Evolutionary conservation across 345 rosid genomes (phyloP), one percentile per base, ranked within the genome.

Genomic region (Iberis pinnata): DNA sequence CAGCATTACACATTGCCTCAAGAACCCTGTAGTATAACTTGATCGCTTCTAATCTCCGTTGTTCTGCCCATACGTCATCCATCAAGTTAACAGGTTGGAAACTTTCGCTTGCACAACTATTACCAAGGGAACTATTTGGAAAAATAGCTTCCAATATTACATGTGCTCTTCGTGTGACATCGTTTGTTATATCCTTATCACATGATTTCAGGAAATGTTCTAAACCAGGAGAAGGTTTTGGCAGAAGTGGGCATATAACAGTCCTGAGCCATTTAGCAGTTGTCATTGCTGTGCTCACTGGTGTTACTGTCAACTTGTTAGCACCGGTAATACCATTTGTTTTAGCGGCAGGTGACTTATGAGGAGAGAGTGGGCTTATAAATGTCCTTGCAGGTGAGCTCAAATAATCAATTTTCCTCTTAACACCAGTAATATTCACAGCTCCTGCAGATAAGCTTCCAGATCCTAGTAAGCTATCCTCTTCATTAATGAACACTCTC

Each of bases 211-310:
- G 68, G 62, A 85, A 85, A 25, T 63, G 76, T 69, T 76, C 82
- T 67, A 92, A 62, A 63, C 77, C 92, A 13, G 70, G 71, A 12
- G 96, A 81, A 15, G 96, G 96, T 64, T 78, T 80, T 26, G 95
- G 69, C 59, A 83, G 76, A 47, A 88, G 86, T 44, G 95, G 83
- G 58, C 88, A 85, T 63, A 92, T 73, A 52, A 81, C 74, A 19
- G 80, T 77, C 32, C 95, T 79, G 33, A 92, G 97, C 98, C 98
- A 92, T 72, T 88, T 88, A 25, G 98, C 95, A 56, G 98, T 92
- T 53, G 95, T 83, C 97, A 92, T 83, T 49, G 96, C 96, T 18
- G 89, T 75, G 71, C 81, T 83, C 46, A 92, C 86, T 14, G 98
- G 97, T 51, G 98, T 92, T 53, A 86, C 75, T 48, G 80, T 76